phyloP scores from a whole-genome alignment of 2,329 filamentous ascomycete species.

The Tricladium varicosporioides region DNA sequence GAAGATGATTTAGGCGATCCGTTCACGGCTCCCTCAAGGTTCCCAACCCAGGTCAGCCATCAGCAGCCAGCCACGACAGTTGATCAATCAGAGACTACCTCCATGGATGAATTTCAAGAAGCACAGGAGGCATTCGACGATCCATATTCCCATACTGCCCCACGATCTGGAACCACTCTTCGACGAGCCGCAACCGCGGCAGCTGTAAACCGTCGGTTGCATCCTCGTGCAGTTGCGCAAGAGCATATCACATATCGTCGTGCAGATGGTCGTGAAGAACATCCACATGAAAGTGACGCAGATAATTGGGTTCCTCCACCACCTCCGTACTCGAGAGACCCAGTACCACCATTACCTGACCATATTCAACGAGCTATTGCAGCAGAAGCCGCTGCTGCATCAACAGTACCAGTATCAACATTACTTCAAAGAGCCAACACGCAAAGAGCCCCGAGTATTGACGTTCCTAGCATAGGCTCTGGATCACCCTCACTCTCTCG shows the following conservation, averaged over 20 bases:
- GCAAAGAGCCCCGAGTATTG: conserved; percentile 22
- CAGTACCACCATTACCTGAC: conserved; percentile 36
- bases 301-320: conserved; percentile 88
- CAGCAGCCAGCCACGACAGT: conserved; percentile 18
- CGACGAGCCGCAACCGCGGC: conserved; percentile 75
- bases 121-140: conserved; percentile 58
- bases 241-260: conserved; percentile 61
- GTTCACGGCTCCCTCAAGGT: conserved; percentile 12
- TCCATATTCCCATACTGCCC: conserved; percentile 71
- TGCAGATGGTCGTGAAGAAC: conserved; percentile 67
- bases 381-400: conserved; percentile 27
- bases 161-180: conserved; percentile 67
- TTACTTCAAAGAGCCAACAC: conserved; percentile 27
- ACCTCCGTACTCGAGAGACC: conserved; percentile 71
- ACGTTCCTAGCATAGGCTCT: conserved; percentile 26
- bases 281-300: conserved; percentile 82
- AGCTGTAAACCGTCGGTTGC: conserved; percentile 66
- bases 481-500: conserved; percentile 25
- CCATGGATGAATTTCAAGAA: conserved; percentile 25
- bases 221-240: conserved; percentile 55
- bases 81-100: conserved; percentile 25
- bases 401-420: conserved; percentile 4
- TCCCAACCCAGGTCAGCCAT: conserved; percentile 1
- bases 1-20: conserved; percentile 21
- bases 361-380: conserved; percentile 35